Evolutionary conservation across 2,329 filamentous ascomycete species (phyloP).

Genomic region (Calonectria hongkongensis): DNA sequence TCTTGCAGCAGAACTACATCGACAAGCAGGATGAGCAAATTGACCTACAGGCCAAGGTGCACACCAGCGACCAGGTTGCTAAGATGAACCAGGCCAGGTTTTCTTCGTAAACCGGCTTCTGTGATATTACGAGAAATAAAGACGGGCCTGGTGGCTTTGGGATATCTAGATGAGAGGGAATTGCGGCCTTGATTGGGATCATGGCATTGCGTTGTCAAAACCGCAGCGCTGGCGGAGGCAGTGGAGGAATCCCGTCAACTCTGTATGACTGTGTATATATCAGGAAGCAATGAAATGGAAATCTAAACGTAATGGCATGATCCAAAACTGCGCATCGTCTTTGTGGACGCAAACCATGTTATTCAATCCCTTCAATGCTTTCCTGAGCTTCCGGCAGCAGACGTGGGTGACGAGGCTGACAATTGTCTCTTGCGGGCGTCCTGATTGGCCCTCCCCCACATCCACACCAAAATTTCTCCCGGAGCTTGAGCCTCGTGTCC

Average conservation of each 20-base stretch:
- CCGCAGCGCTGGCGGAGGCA: constrained; percentile 44
- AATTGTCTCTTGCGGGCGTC: constrained; percentile 42
- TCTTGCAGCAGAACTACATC: constrained; percentile 86
- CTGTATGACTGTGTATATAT: constrained; percentile 61
- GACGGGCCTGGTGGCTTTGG: constrained; percentile 36
- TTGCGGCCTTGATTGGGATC: constrained; percentile 46
- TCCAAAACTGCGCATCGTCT: constrained; percentile 21
- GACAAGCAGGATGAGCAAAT: constrained; percentile 68
- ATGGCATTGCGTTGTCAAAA: constrained; percentile 45
- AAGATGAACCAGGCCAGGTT: constrained; percentile 61
- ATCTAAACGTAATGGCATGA: constrained; percentile 35
- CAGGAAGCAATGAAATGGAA: constrained; percentile 55
- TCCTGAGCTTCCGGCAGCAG: constrained; percentile 22
- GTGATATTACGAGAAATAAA: constrained; percentile 26
- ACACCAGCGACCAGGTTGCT: constrained; percentile 63
- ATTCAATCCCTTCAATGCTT: constrained; percentile 23
- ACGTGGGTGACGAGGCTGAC: constrained; percentile 55
- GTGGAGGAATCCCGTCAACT: constrained; percentile 48
- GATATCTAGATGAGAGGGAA: constrained; percentile 49
- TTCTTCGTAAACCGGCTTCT: constrained; percentile 51
- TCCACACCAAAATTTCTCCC: constrained; percentile 57
- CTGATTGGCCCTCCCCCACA: constrained; percentile 54
- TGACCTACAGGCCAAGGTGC: constrained; percentile 62
- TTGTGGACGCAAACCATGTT: neutral
- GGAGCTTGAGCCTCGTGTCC: constrained; percentile 50